Percentiles rank a stretch among this genome's conserved stretches.
These are phyloP conservation scores for Neurospora cerealis DNA, from an alignment of 495 filamentous ascomycete species.

Conservation along the genomic window DNA sequence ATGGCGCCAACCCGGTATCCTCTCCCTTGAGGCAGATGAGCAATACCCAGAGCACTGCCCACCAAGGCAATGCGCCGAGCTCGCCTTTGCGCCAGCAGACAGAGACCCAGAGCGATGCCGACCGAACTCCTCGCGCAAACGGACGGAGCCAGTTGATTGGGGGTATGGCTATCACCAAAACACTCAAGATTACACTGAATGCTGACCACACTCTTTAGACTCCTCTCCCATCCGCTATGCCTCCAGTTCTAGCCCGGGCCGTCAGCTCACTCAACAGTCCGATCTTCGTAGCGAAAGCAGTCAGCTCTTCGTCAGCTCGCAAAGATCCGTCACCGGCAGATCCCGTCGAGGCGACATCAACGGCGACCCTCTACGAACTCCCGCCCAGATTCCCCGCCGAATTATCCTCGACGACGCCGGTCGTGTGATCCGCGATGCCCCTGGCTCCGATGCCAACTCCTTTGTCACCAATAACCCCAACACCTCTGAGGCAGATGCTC, in stretches of 20 bases:
- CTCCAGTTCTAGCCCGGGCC: constrained; percentile 73
- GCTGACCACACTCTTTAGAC: constrained; percentile 37
- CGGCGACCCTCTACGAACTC: constrained; percentile 61
- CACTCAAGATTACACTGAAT: not conserved
- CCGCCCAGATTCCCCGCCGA: constrained; percentile 52
- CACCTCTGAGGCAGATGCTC: constrained; percentile 83
- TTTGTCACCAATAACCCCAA: constrained; percentile 80
- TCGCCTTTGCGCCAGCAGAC: constrained; percentile 56
- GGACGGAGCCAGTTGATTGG: constrained; percentile 36
- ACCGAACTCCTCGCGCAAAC: constrained; percentile 67
- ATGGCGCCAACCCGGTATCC: constrained; percentile 28
- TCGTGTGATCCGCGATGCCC: constrained; percentile 49
- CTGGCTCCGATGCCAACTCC: constrained; percentile 66
- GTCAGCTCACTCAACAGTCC: constrained; percentile 48
- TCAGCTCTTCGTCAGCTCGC: constrained; percentile 70
- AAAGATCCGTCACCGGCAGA: constrained; percentile 41
- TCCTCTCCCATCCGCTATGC: constrained; percentile 87
- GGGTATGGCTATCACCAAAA: constrained; percentile 42
- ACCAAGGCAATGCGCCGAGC: constrained; percentile 47
- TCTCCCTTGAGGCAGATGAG: constrained; percentile 44
- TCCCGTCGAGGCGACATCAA: constrained; percentile 75
- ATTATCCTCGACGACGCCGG: constrained; percentile 79
- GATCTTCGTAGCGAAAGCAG: constrained; percentile 71
- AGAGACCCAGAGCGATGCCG: constrained; percentile 41
- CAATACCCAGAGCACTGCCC: constrained; percentile 45